phyloP scores from a whole-genome alignment of 306 rosid genomes.

The Cicer yamashitae region DNA sequence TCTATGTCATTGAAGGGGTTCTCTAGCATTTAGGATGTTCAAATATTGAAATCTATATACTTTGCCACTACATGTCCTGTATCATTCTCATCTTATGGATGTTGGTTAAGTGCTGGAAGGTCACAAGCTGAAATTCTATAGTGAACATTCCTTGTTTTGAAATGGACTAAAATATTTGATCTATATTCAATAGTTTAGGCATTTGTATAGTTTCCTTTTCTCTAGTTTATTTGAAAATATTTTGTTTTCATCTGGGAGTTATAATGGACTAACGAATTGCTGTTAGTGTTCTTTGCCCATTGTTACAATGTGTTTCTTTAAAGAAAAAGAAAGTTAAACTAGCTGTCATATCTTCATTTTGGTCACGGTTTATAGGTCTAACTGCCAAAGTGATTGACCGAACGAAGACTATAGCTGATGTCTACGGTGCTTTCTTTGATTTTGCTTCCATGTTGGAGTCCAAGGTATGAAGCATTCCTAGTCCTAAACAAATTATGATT shows the following conservation, averaged over 20 bases:
- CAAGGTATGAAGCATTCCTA: conserved; percentile 65
- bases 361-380: conserved; percentile 68
- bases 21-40: conserved; percentile 29
- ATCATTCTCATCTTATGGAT: conserved; percentile 24
- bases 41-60: conserved; percentile 28
- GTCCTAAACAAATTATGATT: conserved; percentile 33
- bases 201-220: conserved; percentile 22
- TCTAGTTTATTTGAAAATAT: conserved; percentile 14
- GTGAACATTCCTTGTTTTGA: conserved; percentile 33
- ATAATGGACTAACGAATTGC: conserved; percentile 11
- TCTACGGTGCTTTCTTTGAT: conserved; percentile 92
- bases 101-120: conserved; percentile 25
- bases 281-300: conserved; percentile 1
- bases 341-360: conserved; percentile 34
- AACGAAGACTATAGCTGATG: conserved; percentile 83
- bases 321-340: conserved; percentile 2
- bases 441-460: conserved; percentile 74
- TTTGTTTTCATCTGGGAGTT: conserved; percentile 15
- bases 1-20: conserved; percentile 21
- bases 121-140: conserved; percentile 6
- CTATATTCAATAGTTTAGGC: conserved; percentile 23
- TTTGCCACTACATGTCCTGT: conserved; percentile 32
- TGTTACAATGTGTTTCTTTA: conserved; percentile 21
- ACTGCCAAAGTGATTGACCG: conserved; percentile 92
- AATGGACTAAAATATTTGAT: conserved; percentile 15